phyloP scores from a whole-genome alignment of 2,329 filamentous ascomycete species.

The Fusarium irregulare region DNA sequence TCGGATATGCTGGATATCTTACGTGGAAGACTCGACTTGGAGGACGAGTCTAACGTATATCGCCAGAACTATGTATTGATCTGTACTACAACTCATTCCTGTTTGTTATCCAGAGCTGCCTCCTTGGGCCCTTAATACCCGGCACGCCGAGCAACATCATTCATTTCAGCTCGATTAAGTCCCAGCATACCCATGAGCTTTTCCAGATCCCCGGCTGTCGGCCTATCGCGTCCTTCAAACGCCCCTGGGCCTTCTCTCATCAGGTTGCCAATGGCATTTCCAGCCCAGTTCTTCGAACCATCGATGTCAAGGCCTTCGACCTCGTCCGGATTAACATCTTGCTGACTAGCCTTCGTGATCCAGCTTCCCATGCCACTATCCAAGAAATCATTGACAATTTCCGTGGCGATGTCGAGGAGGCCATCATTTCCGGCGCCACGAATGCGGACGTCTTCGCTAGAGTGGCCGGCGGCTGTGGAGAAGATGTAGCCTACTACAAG shows the following conservation, averaged over 20 bases:
- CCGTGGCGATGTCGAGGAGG: background rate
- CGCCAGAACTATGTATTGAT: background rate
- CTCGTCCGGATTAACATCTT: background rate
- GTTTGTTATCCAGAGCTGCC: background rate
- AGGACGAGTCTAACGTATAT: slow-evolving; percentile 30
- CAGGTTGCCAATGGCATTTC: background rate
- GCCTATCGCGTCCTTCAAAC: background rate
- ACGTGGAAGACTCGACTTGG: slow-evolving; percentile 47
- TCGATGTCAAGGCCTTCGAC: background rate
- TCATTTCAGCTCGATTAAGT: background rate
- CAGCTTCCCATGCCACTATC: background rate
- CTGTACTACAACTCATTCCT: background rate
- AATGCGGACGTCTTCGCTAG: too few species aligned
- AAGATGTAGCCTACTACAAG: slow-evolving; percentile 49
- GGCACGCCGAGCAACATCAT: too few species aligned
- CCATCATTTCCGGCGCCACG: too few species aligned
- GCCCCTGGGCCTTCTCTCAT: too few species aligned
- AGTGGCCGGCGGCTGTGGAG: slow-evolving; percentile 9
- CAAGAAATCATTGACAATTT: slow-evolving; percentile 1
- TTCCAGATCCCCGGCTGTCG: background rate
- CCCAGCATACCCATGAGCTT: background rate
- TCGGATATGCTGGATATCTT: slow-evolving; percentile 48
- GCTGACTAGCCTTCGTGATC: slow-evolving; percentile 1
- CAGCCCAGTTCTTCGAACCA: background rate
- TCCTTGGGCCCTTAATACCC: too few species aligned